Percentiles rank a stretch among this genome's conserved stretches.
Evolutionary conservation across 345 rosid genomes (phyloP).

Genomic region (Salix dunnii): DNA sequence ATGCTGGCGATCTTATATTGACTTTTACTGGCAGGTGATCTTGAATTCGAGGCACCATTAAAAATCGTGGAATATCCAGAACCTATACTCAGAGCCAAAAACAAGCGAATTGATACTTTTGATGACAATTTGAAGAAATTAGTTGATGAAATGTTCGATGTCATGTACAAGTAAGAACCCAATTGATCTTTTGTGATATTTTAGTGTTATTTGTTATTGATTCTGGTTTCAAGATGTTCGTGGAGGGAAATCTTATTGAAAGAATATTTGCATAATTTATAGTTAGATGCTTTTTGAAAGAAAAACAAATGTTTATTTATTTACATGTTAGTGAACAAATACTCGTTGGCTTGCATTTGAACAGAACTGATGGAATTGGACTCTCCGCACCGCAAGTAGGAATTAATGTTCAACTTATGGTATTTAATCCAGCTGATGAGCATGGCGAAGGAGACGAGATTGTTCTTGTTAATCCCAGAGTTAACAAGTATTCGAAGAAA

Average conservation of each 20-base stretch:
- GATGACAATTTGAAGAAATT: constrained; percentile 75
- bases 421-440: constrained; percentile 80
- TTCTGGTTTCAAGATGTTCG: too few relatives aligned
- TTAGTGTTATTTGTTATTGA: too few relatives aligned
- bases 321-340: constrained; percentile 25
- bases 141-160: constrained; percentile 80
- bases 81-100: constrained; percentile 67
- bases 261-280: not conserved
- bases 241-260: not conserved
- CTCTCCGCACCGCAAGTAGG: constrained; percentile 99
- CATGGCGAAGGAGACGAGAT: constrained; percentile 80
- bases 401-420: constrained; percentile 81
- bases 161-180: constrained; percentile 84
- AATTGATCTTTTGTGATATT: not conserved
- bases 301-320: not conserved
- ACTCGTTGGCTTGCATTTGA: constrained; percentile 39
- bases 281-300: constrained; percentile 16
- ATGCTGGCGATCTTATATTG: not conserved
- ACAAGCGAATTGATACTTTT: constrained; percentile 64
- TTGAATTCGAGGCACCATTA: constrained; percentile 67
- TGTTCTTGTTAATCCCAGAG: constrained; percentile 82
- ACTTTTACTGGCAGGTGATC: constrained; percentile 48
- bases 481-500: constrained; percentile 64
- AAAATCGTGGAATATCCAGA: constrained; percentile 85
- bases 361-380: constrained; percentile 93